Evolutionary conservation across 108 stramenopile species (phyloP).

Genomic region (Discostella stelligeroides): DNA sequence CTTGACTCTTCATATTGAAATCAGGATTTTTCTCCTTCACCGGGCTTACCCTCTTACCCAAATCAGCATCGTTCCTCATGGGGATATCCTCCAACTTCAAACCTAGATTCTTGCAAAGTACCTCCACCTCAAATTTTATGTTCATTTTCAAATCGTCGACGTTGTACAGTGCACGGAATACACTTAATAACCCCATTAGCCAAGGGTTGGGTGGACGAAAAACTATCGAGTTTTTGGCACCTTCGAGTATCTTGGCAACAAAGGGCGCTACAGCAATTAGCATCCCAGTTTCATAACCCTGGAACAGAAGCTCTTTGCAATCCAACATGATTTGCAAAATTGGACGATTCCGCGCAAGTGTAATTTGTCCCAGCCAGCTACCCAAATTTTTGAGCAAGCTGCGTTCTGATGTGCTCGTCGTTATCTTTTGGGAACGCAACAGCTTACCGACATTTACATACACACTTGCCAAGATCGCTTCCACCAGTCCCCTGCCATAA

Average conservation of each 20-base stretch:
- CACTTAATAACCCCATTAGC: constrained; percentile 96
- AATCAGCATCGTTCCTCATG: constrained; percentile 58
- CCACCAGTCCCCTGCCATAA: constrained; percentile 88
- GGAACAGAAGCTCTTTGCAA: constrained; percentile 95
- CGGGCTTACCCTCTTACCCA: constrained; percentile 81
- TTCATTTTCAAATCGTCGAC: constrained; percentile 99
- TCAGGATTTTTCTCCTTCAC: constrained; percentile 96
- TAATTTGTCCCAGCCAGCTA: constrained; percentile 98
- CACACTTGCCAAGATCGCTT: constrained; percentile 90
- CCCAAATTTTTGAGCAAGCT: constrained; percentile 98
- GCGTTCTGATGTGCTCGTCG: constrained; percentile 94
- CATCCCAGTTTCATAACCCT: constrained; percentile 97
- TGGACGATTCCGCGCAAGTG: constrained; percentile 95
- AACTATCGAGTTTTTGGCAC: constrained; percentile 89
- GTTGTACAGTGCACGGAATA: constrained; percentile 92
- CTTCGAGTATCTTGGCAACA: constrained; percentile 97
- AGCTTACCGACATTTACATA: constrained; percentile 93
- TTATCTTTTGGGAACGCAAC: constrained; percentile 92
- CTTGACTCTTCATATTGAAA: constrained; percentile 88
- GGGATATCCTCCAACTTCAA: constrained; percentile 93
- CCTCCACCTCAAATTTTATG: constrained; percentile 99
- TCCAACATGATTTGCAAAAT: constrained; percentile 97
- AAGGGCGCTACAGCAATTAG: constrained; percentile 98
- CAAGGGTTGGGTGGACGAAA: constrained; percentile 99
- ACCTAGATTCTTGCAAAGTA: constrained; percentile 96